Base-by-base conservation (phyloP, 1,284 basidiomycete species). In the Exobasidium cylindrosporum region DNA sequence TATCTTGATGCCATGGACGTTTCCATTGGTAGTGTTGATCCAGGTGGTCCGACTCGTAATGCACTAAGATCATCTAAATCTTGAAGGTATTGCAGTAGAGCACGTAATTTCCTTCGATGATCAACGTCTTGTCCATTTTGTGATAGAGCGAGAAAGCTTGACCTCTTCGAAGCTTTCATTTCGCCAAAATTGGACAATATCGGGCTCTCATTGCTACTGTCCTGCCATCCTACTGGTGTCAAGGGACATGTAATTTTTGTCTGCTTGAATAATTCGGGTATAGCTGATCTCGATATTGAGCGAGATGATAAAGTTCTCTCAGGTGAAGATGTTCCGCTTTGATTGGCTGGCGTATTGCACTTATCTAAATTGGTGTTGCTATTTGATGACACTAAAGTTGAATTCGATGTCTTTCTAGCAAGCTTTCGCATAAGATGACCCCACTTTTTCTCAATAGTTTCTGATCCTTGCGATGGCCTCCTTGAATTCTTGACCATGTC, bases 11-110 rank as follows among this genome's bases (percentile, higher is more conserved):
- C 53, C 35, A 40, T 40, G 35, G 53, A 43, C 2, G 23, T n/a
- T 14, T 55, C 26, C 23, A 55, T 23, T 28, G 53, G 53, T 14
- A 23, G 30, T 6, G n/a, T 23, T 21, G 24, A 31, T 21, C 7
- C 35, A 40, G 35, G 35, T 17, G 35, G 35, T 40, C 35, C 35
- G 7, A 40, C 35, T 40, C 35, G 35, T 17, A 17, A 40, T 40
- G 35, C 35, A 40, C 35, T 40, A 17, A 40, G 35, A 40, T 40
- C 35, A 40, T 40, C 35, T 28, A 50, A 50, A 28, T 50, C 47
- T 24, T 50, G 21, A 14, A 50, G 21, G 26, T 50, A 50, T 13
- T 50, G 21, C 21, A 50, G 21, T 28, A 50, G 21, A 50, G 26
- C 26, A 13, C 47, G n/a, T 3, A 50, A 13, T 14, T 50, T 50